Conservation (phyloP, 1,284 basidiomycete species). For the Cutaneotrichosporon sp. region DNA sequence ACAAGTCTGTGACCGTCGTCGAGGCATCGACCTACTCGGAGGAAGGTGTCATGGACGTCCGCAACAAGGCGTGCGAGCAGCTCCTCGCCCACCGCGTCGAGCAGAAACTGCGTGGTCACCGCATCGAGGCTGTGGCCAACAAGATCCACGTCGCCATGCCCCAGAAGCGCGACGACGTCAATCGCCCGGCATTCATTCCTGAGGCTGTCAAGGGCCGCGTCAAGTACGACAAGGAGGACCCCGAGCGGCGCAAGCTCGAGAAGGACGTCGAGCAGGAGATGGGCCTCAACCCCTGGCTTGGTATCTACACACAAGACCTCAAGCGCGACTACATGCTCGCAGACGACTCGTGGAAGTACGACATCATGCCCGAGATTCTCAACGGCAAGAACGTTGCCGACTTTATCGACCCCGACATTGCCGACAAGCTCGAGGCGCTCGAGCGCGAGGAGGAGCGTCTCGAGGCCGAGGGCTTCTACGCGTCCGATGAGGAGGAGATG, state of each 20-base stretch:
- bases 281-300: conserved; percentile 71
- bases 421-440: conserved; percentile 91
- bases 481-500: conserved; percentile 75
- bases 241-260: conserved; percentile 64
- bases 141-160: conserved; percentile 90
- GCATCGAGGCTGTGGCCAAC: conserved; percentile 85
- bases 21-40: conserved; percentile 89
- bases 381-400: conserved; percentile 98
- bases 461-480: conserved; percentile 91
- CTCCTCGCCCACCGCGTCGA: conserved; percentile 89
- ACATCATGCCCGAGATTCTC: conserved; percentile 92
- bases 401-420: conserved; percentile 98
- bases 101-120: conserved; percentile 83
- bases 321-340: conserved; percentile 79
- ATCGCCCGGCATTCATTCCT: conserved; percentile 79
- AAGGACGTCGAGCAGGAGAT: conserved; percentile 65
- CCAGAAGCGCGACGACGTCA: conserved; percentile 76
- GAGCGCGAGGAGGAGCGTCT: conserved; percentile 95
- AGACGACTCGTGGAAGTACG: conserved; percentile 92
- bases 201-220: conserved; percentile 66
- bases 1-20: conserved; percentile 65
- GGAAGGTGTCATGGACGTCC: conserved; percentile 91
- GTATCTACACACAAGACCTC: conserved; percentile 83
- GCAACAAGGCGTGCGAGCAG: conserved; percentile 86
- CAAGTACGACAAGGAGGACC: conserved; percentile 82